Base-by-base conservation (phyloP, 768 basidiomycete genomes). In the Suillus variegatus region DNA sequence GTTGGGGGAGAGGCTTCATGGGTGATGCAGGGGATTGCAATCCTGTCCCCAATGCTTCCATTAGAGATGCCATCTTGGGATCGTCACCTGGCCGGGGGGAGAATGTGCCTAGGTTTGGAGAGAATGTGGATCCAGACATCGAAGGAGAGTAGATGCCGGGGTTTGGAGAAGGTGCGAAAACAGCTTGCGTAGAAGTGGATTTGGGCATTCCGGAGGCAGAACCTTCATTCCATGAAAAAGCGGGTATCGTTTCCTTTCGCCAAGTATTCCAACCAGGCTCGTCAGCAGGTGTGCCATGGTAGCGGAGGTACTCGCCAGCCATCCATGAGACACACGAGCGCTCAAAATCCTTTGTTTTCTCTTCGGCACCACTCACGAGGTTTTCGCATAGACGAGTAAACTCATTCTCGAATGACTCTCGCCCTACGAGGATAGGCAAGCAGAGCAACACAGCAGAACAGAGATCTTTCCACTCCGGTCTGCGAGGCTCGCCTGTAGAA, bases 341-440 rank as follows among this genome's bases (percentile, higher is more conserved):
- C 64, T 79, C 77, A 25, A 77, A 78, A 47, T 76, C 77, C 62
- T 73, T 78, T 52, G 66, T 64, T 43, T 77, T 77, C 25, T 81
- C 82, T 1, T 77, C 76, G 1, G 86, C 85, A 0, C 89, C 89
- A 38, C 79, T 82, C 41, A 92, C 79, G 60, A 92, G 81, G 75
- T 86, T 89, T 1, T 82, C 81, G 71, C 87, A 89, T 67, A 88
- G 88, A 38, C 91, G 82, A 38, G 83, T 76, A 57, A 93, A 85
- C 73, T 94, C 92, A n/a, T 74, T 71, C 74, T 93, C 92, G 67
- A 93, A 90, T 49, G 82, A 82, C 18, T 75, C 70, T 20, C 80
- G 82, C 0, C 84, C 87, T 43, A 86, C 82, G 44, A 88, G 71
- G 8, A 78, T 73, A 9, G 93, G 92, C 13, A 93, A 70, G 61